phyloP scores from a whole-genome alignment of 345 rosid genomes.

The Stellera chamaejasme region DNA sequence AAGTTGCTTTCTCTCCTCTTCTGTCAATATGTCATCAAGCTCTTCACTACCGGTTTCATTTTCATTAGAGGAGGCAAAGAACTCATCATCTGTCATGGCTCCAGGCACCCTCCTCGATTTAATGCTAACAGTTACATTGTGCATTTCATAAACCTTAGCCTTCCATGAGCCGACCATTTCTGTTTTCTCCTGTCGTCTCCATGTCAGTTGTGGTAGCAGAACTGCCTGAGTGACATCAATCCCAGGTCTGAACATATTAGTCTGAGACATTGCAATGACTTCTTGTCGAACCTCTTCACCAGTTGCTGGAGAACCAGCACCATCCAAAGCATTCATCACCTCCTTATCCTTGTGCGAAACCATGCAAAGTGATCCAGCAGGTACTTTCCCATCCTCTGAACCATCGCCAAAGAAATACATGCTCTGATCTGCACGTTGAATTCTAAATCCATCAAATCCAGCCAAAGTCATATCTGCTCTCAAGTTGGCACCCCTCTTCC shows the following conservation, averaged over 20 bases:
- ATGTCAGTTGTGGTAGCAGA: conserved; percentile 75
- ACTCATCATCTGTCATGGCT: conserved; percentile 90
- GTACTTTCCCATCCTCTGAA: conserved; percentile 69
- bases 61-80: conserved; percentile 60
- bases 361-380: conserved; percentile 80
- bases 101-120: conserved; percentile 92
- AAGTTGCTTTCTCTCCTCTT: conserved; percentile 84
- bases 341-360: conserved; percentile 90
- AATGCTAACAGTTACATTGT: conserved; percentile 90
- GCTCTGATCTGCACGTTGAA: conserved; percentile 90
- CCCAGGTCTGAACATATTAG: conserved; percentile 89
- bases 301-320: conserved; percentile 69
- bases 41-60: conserved; percentile 80
- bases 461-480: conserved; percentile 98
- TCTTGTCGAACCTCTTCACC: conserved; percentile 87
- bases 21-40: conserved; percentile 63
- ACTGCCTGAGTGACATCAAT: conserved; percentile 96
- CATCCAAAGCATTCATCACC: conserved; percentile 91
- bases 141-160: conserved; percentile 96
- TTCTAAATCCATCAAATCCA: conserved; percentile 91
- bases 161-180: conserved; percentile 91
- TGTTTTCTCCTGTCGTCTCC: conserved; percentile 92
- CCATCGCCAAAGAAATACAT: conserved; percentile 93
- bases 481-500: conserved; percentile 92
- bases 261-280: conserved; percentile 85